Evolutionary conservation across 306 rosid species (phyloP), one percentile per base, ranked within the genome.

Genomic region (Cucumis melo): DNA sequence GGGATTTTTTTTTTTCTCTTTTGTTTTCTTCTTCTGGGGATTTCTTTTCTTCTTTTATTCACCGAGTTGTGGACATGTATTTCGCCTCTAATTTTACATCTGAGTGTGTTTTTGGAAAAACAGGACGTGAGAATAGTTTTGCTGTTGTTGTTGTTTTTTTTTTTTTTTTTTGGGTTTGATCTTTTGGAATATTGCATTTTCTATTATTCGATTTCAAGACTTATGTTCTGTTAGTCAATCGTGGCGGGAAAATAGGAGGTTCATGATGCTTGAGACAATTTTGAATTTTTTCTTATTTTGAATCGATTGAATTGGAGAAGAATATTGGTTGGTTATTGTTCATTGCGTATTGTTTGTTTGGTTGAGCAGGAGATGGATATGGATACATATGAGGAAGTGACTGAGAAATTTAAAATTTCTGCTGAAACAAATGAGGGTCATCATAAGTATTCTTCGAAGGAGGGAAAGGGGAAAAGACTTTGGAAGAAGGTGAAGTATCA

Each of bases 401-500:
- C 23, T 59, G 80, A 78, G 72, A 87, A 81, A 56, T 68, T 62
- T 0, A 48, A 75, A 14, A 76, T 21, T 58, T 48, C 76, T 67
- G 72, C 80, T 41, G 90, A 70, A 61, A 76, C 77, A 50, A 78
- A 61, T 87, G 90, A 89, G 75, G 80, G 66, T 34, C 68, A 61
- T 34, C 41, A 34, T 19, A 76, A 17, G 41, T n/a, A 76, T 63
- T 78, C 81, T 23, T 76, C 75, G 27, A 83, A n/a, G 65, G 85
- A 84, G 78, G 90, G 90, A 75, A 91, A 89, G 83, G 91, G 95
- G 80, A 87, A 81, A 74, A 84, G 85, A 80, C 76, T 92, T 10
- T 94, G 98, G 98, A 84, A 92, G 91, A 91, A 89, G 91, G 88
- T 94, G 66, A 91, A 87, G 86, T 94, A 86, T 82, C 99, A 94